Evolutionary conservation across 768 basidiomycete species (phyloP).

Genomic region (Boletus vermiculosoides): DNA sequence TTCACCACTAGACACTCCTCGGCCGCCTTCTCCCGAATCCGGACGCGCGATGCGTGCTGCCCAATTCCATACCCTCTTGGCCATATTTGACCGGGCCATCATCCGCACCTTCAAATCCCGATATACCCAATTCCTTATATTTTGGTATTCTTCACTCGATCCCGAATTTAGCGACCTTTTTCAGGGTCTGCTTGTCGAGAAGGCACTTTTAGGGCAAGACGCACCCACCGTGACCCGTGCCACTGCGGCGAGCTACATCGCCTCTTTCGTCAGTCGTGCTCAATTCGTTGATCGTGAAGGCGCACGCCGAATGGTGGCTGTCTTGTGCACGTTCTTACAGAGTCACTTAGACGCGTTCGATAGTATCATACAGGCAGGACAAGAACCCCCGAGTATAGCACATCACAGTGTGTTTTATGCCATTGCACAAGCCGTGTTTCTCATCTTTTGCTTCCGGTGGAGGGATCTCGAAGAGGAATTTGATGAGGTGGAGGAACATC

Average conservation of each 20-base stretch:
- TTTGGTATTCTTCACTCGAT: conserved; percentile 92
- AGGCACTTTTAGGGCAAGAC: conserved; percentile 65
- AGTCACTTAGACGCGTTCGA: conserved; percentile 75
- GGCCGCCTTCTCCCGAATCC: conserved; percentile 32
- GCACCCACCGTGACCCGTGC: conserved; percentile 78
- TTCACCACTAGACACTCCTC: conserved; percentile 22
- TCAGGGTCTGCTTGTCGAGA: conserved; percentile 90
- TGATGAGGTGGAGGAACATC: conserved; percentile 55
- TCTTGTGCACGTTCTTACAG: conserved; percentile 85
- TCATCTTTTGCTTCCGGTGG: conserved; percentile 99
- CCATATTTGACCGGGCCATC: conserved; percentile 92
- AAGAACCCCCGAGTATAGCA: conserved; percentile 31
- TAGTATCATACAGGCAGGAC: conserved; percentile 41
- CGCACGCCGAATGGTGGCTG: conserved; percentile 67
- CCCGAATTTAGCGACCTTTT: conserved; percentile 89
- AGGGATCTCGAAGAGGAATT: conserved; percentile 69
- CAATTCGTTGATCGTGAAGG: conserved; percentile 76
- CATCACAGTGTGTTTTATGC: conserved; percentile 87
- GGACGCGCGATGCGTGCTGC: conserved; percentile 44
- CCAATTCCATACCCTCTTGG: conserved; percentile 85
- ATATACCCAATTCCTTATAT: conserved; percentile 95
- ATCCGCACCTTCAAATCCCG: conserved; percentile 95
- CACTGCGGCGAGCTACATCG: conserved; percentile 93
- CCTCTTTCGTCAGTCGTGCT: conserved; percentile 88
- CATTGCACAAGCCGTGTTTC: conserved; percentile 85